Base-by-base conservation (phyloP, 139 green algal genomes). In the Trebouxia sp. region DNA sequence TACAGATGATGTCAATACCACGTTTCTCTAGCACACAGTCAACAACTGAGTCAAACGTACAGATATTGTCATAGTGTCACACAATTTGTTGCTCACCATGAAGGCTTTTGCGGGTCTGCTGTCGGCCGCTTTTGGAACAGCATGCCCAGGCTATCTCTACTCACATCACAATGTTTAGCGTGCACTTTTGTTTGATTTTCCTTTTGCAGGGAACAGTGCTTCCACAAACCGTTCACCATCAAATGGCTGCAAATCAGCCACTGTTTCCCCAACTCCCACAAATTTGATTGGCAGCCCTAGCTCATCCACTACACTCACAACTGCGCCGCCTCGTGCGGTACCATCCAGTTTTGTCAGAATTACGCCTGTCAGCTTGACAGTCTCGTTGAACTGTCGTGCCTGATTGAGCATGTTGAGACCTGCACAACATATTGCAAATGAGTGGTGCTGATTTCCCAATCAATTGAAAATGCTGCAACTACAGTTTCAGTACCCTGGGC, bases 261-360 rank as follows among this genome's bases (percentile, higher is more conserved):
- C 80, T 6, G 72, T 85, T 91, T 99, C 97, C 1, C 97, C 97
- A 47, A 99, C 96, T 0, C 97, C 97, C 10, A 99, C 92, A 85
- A 98, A 98, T 88, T 98, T 98, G 38, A 99, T 89, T 3, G 97
- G 97, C 50, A 99, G 84, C 37, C 91, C 86, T 58, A 99, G 85
- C 88, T 98, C 92, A 85, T 99, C 93, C 22, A 99, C 94, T 50
- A 99, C 96, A 35, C 85, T 76, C 30, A 89, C 84, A 48, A 97
- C 92, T 30, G 92, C 90, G 6, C 92, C 92, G 45, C 97, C 97
- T 0, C 94, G 83, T 1, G 95, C 90, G 6, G 94, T 97, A 56
- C 97, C 97, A 81, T 99, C 97, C 39, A 99, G 92, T 87, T 99
- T 99, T 26, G 97, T 99, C 22, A 99, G 87, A 41, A 99, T 92